These are phyloP conservation scores for Eutypella sp. DNA, from an alignment of 2,329 filamentous ascomycete species.

Conservation along the genomic window DNA sequence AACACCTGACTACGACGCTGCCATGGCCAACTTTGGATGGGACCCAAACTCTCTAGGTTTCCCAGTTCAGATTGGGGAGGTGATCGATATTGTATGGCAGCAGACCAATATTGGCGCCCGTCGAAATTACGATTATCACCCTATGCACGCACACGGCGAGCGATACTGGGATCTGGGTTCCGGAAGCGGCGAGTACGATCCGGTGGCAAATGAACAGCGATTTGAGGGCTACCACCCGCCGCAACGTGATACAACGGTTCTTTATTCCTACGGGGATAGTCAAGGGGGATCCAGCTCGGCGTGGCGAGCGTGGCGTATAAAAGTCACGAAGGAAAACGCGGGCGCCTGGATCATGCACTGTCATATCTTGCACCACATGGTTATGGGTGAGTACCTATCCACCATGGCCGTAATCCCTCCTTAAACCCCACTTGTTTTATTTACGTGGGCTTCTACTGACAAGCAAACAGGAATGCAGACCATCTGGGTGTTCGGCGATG, in stretches of 20 bases:
- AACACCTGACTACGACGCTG: constrained; percentile 48
- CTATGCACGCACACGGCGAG: constrained; percentile 50
- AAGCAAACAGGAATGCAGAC: constrained; percentile 34
- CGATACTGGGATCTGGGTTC: constrained; percentile 50
- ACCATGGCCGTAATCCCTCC: neutral
- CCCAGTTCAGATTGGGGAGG: constrained; percentile 51
- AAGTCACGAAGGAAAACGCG: constrained; percentile 38
- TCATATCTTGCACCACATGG: constrained; percentile 53
- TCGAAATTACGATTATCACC: constrained; percentile 42
- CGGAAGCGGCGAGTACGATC: constrained; percentile 49
- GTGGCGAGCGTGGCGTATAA: constrained; percentile 57
- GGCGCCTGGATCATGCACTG: constrained; percentile 62
- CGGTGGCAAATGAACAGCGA: constrained; percentile 40
- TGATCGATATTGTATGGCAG: constrained; percentile 46
- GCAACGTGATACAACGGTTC: constrained; percentile 44
- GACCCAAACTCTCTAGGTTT: constrained; percentile 47
- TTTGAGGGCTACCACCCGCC: constrained; percentile 32
- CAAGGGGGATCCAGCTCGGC: constrained; percentile 34
- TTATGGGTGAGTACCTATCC: constrained; percentile 41
- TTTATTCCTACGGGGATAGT: constrained; percentile 47
- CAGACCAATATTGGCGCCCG: constrained; percentile 33
- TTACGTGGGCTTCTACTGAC: constrained; percentile 11
- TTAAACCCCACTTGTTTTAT: constrained; percentile 6
- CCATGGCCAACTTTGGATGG: constrained; percentile 46
- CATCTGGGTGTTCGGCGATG: constrained; percentile 36